phyloP scores from a whole-genome alignment of 495 filamentous ascomycete species.

The Aspergillus funiculosus region DNA sequence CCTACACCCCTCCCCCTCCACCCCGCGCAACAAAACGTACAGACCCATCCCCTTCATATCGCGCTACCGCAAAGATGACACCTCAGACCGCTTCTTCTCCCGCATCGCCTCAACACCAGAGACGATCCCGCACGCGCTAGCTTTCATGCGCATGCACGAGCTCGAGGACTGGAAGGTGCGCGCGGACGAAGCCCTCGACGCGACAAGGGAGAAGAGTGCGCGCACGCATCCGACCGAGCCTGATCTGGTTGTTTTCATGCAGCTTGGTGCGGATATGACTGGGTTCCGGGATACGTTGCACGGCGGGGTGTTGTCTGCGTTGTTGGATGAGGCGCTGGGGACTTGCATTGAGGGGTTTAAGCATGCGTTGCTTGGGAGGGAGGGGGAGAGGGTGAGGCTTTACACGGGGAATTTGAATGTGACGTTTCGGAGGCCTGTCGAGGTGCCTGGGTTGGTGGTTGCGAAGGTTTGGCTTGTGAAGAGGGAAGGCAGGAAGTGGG shows the following conservation, averaged over 20 bases:
- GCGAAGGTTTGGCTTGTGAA: not conserved
- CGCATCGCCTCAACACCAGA: not conserved
- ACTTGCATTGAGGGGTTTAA: conserved; percentile 5
- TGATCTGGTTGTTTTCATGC: not conserved
- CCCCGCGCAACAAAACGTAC: too few species aligned
- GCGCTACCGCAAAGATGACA: not conserved
- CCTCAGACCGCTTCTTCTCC: not conserved
- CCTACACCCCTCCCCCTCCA: not conserved
- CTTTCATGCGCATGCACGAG: not conserved
- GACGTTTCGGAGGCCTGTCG: conserved; percentile 2
- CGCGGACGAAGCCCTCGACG: not conserved
- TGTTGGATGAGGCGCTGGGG: conserved; percentile 4
- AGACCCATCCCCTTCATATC: not conserved
- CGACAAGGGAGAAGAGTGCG: not conserved
- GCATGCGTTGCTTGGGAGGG: not conserved
- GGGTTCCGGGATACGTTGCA: conserved; percentile 5
- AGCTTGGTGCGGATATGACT: not conserved
- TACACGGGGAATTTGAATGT: conserved; percentile 6
- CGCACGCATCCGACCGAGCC: not conserved
- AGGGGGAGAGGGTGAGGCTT: not conserved
- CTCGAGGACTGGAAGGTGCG: not conserved
- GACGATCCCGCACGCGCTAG: not conserved
- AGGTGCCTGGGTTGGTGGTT: not conserved
- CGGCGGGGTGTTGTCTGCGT: not conserved
- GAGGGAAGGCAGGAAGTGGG: not conserved